Base-by-base conservation (phyloP, 805 yeast species). In the Limtongia smithiae region DNA sequence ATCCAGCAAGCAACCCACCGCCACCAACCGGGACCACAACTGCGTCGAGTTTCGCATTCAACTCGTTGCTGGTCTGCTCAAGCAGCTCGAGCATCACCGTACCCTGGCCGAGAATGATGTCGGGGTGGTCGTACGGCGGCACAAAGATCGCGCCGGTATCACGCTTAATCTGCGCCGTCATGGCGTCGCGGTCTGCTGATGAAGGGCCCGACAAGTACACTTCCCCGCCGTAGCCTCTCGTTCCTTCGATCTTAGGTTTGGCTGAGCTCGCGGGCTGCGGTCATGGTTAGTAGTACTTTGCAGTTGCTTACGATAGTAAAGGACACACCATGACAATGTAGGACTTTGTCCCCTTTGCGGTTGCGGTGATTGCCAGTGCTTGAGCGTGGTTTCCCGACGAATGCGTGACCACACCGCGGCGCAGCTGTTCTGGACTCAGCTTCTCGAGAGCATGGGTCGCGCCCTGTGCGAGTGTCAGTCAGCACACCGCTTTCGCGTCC, bases 311-410 rank as follows among this genome's bases (percentile, higher is more conserved):
- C 12, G n/a, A 24, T 4, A 14, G 42, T 12, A 4, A 30, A 12
- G 18, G 24, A 17, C 28, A 7, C 20, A 48, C 52, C 79, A 75
- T 75, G 38, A 75, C 76, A n/a, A 75, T 74, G 39, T 75, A 72
- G 8, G 78, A 70, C 7, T 74, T 74, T 35, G 72, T 73, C 20
- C 67, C 67, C 55, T 74, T 65, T 48, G 66, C 68, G 35, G 67
- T 67, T 18, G 79, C 78, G 21, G 77, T 72, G 49, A 62, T 72
- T 1, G 79, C 78, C 28, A 75, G 75, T 28, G 79, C 79, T 50
- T 75, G 79, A 18, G 78, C 79, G 47, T 75, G 79, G 62, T 75
- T 75, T 1, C 79, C 79, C 1, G 79, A 78, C 24, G 78, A 75
- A 51, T 77, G 74, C 1, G 79, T 78, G 46, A 75, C 70, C 32